These are phyloP conservation scores for Antrodiella citrinella DNA, from an alignment of 768 basidiomycete genomes.

Conservation along the genomic window DNA sequence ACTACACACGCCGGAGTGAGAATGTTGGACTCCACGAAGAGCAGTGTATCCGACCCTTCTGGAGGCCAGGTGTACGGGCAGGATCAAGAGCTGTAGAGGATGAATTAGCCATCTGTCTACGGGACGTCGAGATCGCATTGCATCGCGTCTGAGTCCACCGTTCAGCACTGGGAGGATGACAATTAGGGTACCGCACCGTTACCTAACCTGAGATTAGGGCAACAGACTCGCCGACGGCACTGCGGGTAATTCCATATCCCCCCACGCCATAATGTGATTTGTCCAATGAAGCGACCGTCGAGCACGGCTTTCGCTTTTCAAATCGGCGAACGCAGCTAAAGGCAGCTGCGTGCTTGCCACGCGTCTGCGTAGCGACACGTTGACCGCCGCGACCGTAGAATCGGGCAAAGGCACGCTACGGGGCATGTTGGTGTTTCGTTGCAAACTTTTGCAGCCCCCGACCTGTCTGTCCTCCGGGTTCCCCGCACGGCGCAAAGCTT, in stretches of 20 bases:
- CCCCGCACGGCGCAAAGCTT: not conserved
- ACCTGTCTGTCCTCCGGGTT: not conserved
- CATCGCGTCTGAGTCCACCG: not conserved
- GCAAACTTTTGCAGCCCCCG: not conserved
- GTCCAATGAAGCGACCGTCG: not conserved
- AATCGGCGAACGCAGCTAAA: too few relatives aligned
- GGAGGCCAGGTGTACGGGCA: too few relatives aligned
- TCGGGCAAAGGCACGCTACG: not conserved
- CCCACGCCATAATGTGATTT: not conserved
- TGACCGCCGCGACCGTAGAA: not conserved
- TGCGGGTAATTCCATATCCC: not conserved
- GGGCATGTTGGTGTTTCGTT: not conserved
- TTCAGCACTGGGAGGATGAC: too few relatives aligned
- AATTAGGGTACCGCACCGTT: not conserved
- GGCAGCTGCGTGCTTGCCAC: too few relatives aligned
- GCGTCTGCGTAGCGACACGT: not conserved
- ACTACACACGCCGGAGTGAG: too few relatives aligned
- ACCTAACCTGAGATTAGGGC: not conserved
- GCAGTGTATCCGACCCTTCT: not conserved
- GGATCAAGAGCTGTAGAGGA: not conserved
- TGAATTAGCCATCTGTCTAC: not conserved
- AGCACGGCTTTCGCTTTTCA: not conserved
- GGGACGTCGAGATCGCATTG: not conserved
- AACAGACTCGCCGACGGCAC: not conserved
- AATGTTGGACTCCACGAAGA: too few relatives aligned